Conservation (phyloP, 1,284 basidiomycete genomes). For the Trichosporon coremiiforme region DNA sequence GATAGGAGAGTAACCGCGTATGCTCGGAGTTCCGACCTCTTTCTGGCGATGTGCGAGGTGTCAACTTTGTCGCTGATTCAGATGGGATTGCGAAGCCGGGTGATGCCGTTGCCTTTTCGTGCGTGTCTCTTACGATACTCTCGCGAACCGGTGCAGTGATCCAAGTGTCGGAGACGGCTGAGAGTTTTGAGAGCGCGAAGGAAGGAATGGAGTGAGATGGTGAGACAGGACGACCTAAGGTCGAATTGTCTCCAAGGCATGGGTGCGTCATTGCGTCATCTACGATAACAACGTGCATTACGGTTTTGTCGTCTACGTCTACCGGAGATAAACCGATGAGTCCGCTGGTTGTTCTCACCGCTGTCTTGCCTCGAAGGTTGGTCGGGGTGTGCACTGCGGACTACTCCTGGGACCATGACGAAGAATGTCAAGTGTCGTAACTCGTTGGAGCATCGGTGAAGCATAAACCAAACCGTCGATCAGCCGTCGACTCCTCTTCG, state of each 20-base stretch:
- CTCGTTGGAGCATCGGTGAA: not conserved
- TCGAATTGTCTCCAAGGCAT: not conserved
- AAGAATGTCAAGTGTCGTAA: not conserved
- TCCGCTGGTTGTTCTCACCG: too few species aligned
- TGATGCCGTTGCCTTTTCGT: too few species aligned
- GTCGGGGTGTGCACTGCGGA: not conserved
- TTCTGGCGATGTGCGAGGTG: not conserved
- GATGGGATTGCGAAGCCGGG: too few species aligned
- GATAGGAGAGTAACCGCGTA: not conserved
- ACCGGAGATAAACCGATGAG: not conserved
- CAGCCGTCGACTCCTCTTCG: not conserved
- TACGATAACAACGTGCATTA: constrained; percentile 3
- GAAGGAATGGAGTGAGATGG: not conserved
- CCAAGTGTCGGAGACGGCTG: too few species aligned
- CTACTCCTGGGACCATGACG: not conserved
- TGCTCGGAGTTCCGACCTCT: not conserved
- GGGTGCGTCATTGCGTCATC: not conserved
- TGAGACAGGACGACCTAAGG: not conserved
- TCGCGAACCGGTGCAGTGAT: too few species aligned
- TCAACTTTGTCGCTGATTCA: not conserved
- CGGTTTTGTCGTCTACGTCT: not conserved
- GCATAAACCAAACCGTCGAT: not conserved
- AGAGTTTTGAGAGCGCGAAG: too few species aligned
- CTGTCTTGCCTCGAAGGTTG: too few species aligned
- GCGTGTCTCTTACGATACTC: too few species aligned